Evolutionary conservation across 352 stramenopile species (phyloP).

Genomic region (Blastocystis sp.): DNA sequence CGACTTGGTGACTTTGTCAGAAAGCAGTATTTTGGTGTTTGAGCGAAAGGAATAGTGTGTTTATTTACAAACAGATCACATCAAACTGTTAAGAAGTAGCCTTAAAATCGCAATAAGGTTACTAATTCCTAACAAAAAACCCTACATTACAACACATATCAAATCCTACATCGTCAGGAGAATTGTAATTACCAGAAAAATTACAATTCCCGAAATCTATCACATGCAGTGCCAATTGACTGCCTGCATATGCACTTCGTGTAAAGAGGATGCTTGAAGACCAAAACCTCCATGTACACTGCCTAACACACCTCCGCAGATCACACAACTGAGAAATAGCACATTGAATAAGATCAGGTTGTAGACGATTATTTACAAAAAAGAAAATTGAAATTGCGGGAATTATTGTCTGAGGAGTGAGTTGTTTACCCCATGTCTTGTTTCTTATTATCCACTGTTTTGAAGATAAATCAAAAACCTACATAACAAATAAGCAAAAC

Average conservation of each 20-base stretch:
- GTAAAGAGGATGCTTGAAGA: conserved; percentile 19
- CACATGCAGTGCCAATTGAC: not conserved
- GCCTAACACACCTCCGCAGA: not conserved
- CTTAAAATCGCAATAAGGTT: not conserved
- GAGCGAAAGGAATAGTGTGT: not conserved
- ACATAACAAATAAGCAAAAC: not conserved
- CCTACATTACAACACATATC: not conserved
- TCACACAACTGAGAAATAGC: not conserved
- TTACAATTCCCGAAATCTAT: conserved; percentile 48
- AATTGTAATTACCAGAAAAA: not conserved
- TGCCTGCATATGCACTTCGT: not conserved
- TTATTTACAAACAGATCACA: not conserved
- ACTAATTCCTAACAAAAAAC: not conserved
- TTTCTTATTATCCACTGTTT: not conserved
- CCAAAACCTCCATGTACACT: conserved; percentile 1
- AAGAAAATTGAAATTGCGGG: not conserved
- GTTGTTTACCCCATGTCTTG: not conserved
- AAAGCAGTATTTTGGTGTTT: conserved; percentile 83
- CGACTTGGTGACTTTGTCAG: conserved; percentile 91
- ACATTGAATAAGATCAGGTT: not conserved
- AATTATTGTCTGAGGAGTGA: not conserved
- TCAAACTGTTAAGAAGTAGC: not conserved
- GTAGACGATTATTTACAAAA: not conserved
- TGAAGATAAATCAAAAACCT: not conserved
- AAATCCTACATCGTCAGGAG: not conserved